Evolutionary conservation across 441 rosid genomes (phyloP), one percentile per base, ranked within the genome.

Genomic region (Flueggea neowawraea): DNA sequence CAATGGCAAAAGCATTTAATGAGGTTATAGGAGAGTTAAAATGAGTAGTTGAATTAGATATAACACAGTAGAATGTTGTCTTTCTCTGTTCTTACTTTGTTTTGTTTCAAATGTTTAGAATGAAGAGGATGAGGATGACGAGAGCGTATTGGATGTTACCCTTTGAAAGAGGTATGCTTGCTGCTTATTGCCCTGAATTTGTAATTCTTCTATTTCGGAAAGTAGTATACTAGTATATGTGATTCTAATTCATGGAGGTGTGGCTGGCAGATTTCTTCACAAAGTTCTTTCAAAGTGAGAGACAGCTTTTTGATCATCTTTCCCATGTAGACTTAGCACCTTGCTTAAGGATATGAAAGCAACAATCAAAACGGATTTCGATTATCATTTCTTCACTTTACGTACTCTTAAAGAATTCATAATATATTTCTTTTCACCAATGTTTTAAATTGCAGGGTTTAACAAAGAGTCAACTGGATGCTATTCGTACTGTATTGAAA

Each of bases 131-230:
- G 92, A 65, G 15, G 82, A 75, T 64, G 92, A 82, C 51, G 88
- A 84, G 57, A 82, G 82, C 63, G 57, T 69, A 52, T 77, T 79
- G 47, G 72, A 78, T 55, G 75, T 64, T 60, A 94, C 74, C 88
- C 96, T 12, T 82, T 94, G 16, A 94, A 87, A 16, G 82, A 90
- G 98, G 96, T 94, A 64, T 28, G 60, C 55, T 59, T 47, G 41
- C 6, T 36, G 41, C 41, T 36, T 36, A 36, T 4, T 14, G 43
- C 31, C 60, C 47, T 52, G n/a, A 55, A 53, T 6, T 39, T 51
- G 50, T 12, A 16, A 39, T 3, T 28, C 14, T 14, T 36, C 16
- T 31, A 12, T 2, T 16, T 12, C 8, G 52, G 32, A 33, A 16
- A 12, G 52, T 8, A 65, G 32, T 8, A n/a, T n/a, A n/a, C n/a